Evolutionary conservation across 306 rosid genomes (phyloP).

Genomic region (Neltuma alba): DNA sequence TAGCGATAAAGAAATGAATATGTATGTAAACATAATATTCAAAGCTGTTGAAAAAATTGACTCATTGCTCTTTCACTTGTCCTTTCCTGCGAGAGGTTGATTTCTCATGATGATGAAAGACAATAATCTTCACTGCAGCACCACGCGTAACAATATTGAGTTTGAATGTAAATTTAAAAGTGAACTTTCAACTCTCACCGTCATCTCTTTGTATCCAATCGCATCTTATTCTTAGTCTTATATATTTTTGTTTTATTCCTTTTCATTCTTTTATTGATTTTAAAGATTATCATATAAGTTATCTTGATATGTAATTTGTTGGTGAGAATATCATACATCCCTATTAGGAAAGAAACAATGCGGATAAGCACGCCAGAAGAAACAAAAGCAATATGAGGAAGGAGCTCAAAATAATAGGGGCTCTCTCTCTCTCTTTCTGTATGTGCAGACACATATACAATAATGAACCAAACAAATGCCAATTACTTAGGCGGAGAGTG

Average conservation of each 20-base stretch:
- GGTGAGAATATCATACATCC: slow-evolving; percentile 33
- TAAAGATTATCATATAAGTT: neutral
- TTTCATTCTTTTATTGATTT: neutral
- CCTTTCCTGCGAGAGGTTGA: slow-evolving; percentile 48
- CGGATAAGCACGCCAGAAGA: slow-evolving; percentile 32
- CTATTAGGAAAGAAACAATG: slow-evolving; percentile 35
- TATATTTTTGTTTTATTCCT: neutral
- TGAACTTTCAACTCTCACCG: slow-evolving; percentile 29
- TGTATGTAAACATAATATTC: slow-evolving; percentile 6
- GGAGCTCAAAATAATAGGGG: too few species aligned
- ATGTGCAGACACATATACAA: slow-evolving; percentile 14
- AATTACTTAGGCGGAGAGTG: neutral
- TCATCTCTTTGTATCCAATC: slow-evolving; percentile 14
- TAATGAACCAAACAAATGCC: slow-evolving; percentile 8
- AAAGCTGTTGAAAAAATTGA: slow-evolving; percentile 46
- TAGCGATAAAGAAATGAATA: neutral
- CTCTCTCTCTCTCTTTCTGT: too few species aligned
- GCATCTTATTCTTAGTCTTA: neutral
- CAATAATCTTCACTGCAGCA: slow-evolving; percentile 7
- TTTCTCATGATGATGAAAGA: slow-evolving; percentile 35
- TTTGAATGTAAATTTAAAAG: slow-evolving; percentile 31
- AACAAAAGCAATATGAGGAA: slow-evolving; percentile 33
- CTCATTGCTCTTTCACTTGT: slow-evolving; percentile 31
- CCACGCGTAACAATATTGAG: slow-evolving; percentile 31
- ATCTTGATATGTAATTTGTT: neutral